Base-by-base conservation (phyloP, 1,284 basidiomycete species). In the Trichosporon faecale region DNA sequence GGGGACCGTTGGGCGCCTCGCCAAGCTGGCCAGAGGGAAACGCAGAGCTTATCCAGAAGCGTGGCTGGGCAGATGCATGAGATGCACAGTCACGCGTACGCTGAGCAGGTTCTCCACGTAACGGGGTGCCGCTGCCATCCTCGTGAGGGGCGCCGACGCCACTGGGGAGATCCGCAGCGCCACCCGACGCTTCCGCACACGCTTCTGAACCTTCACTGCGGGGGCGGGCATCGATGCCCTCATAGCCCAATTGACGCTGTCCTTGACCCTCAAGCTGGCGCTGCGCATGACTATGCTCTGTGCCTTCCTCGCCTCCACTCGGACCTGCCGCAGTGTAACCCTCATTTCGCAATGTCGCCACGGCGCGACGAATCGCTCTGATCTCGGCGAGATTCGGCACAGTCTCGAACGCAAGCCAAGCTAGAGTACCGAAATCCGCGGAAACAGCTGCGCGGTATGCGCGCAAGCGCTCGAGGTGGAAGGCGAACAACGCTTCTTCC, bases 41-140 rank as follows among this genome's bases (percentile, higher is more conserved):
- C 2, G 91, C 88, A n/a, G 87, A 88, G 65, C 86, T 88, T 68
- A 93, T 88, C 91, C 91, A 93, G 89, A 91, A 93, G 40, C 86
- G 86, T 78, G 57, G 57, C 49, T 27, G 40, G 11, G 49, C 49
- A 25, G 49, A 52, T 21, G 11, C 49, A 52, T 52, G 21, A 12
- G 2, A 7, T 6, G 9, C 49, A 12, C 21, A 7, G 21, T 52
- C 21, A 52, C 21, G 49, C 49, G 21, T 8, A 3, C 7, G n/a
- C 21, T 25, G 49, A 14, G 3, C 40, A 44, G 40, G 16, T 44
- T 44, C 11, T 5, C 7, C 4, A 14, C 16, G 40, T 44, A 44
- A 44, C 40, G 40, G 12, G 16, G 40, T 18, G 40, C 40, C 16
- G 6, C 16, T 14, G 3, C 7, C 40, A 14, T 14, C 40, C 12